Evolutionary conservation across 495 filamentous ascomycete genomes (phyloP).

Genomic region (Elaphomyces granulatus): DNA sequence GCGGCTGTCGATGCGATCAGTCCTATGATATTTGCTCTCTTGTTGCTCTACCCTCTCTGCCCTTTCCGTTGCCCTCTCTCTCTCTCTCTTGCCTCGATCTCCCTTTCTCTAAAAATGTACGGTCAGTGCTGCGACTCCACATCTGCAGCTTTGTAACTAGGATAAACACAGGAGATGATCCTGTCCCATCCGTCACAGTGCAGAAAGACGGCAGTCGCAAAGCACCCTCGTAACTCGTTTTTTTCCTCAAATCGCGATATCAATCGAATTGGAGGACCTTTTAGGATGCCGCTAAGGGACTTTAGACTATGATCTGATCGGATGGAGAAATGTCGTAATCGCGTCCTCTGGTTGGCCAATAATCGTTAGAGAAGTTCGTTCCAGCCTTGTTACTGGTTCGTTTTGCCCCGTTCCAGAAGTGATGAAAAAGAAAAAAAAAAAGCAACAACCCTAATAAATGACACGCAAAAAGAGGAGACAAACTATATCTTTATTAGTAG

Average conservation of each 20-base stretch:
- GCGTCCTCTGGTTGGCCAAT: conserved; percentile 20
- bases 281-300: conserved; percentile 1
- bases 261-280: background rate
- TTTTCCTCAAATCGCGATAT: background rate
- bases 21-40: too few relatives aligned
- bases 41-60: too few relatives aligned
- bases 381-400: background rate
- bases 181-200: too few relatives aligned
- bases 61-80: too few relatives aligned
- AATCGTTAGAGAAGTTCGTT: background rate
- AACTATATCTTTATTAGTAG: background rate
- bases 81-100: too few relatives aligned
- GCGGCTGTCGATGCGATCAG: too few relatives aligned
- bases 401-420: too few relatives aligned
- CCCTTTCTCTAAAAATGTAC: too few relatives aligned
- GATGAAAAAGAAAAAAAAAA: too few relatives aligned
- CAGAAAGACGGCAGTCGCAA: too few relatives aligned
- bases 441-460: background rate
- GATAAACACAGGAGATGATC: background rate
- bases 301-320: conserved; percentile 34
- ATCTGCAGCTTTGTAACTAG: background rate
- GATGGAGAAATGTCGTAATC: conserved; percentile 41
- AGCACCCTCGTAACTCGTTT: background rate
- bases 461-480: background rate
- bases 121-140: background rate